A percentile compares a stretch with the other conserved stretches of the same genome.
phyloP scores from a whole-genome alignment of 495 filamentous ascomycete species.

The Penicillium fimorum region DNA sequence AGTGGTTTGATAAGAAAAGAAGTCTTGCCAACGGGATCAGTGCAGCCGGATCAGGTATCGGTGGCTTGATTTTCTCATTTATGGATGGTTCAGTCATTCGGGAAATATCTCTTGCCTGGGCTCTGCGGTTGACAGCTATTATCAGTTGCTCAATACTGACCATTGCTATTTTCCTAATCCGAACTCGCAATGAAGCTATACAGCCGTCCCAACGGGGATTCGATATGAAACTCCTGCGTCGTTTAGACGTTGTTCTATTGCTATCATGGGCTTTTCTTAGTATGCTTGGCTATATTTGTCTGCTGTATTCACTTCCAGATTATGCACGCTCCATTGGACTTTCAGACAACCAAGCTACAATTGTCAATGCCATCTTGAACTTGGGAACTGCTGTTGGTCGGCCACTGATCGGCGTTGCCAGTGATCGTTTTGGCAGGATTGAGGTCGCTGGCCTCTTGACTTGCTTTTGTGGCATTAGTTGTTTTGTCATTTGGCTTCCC shows the following conservation, averaged over 20 bases:
- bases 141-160: slow-evolving; percentile 57
- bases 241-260: slow-evolving; percentile 56
- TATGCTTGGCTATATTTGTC: slow-evolving; percentile 68
- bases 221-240: slow-evolving; percentile 54
- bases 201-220: slow-evolving; percentile 55
- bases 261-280: slow-evolving; percentile 63
- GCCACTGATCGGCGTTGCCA: slow-evolving; percentile 64
- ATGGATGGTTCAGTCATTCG: slow-evolving; percentile 26
- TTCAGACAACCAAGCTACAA: slow-evolving; percentile 57
- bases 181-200: slow-evolving; percentile 58
- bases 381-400: slow-evolving; percentile 62
- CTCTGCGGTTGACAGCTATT: slow-evolving; percentile 68
- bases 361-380: slow-evolving; percentile 67
- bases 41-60: slow-evolving; percentile 49
- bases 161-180: slow-evolving; percentile 56
- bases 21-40: slow-evolving; percentile 51
- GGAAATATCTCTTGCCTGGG: slow-evolving; percentile 55
- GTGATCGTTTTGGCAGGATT: slow-evolving; percentile 64
- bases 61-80: slow-evolving; percentile 51
- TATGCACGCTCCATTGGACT: slow-evolving; percentile 66
- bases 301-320: slow-evolving; percentile 70
- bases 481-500: slow-evolving; percentile 68
- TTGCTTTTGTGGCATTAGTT: slow-evolving; percentile 55
- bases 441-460: slow-evolving; percentile 65
- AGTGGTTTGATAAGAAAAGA: slow-evolving; percentile 52